Percentiles rank a stretch among this genome's conserved stretches.
phyloP scores from a whole-genome alignment of 2,329 filamentous ascomycete genomes.

The Scytalidium lignicola region DNA sequence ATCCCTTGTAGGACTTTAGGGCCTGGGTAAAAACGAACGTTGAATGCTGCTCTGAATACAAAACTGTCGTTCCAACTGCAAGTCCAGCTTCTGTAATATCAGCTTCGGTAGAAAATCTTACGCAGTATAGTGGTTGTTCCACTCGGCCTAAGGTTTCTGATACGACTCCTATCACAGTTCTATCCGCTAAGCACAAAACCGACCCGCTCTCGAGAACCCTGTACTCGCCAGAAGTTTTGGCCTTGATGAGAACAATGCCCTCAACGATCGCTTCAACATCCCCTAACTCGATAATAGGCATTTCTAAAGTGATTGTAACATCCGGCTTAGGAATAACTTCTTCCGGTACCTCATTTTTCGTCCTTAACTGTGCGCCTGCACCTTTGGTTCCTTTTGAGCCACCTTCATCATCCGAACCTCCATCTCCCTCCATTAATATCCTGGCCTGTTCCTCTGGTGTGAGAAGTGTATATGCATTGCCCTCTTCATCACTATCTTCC shows the following conservation, averaged over 20 bases:
- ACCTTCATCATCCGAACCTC: constrained; percentile 72
- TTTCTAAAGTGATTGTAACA: constrained; percentile 70
- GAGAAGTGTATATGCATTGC: constrained; percentile 65
- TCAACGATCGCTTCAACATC: constrained; percentile 72
- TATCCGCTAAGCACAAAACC: constrained; percentile 71
- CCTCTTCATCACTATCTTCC: constrained; percentile 51
- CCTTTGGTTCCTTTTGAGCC: constrained; percentile 39
- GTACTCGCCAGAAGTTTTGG: constrained; percentile 72
- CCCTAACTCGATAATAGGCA: constrained; percentile 72
- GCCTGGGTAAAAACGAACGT: constrained; percentile 83
- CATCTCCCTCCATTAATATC: constrained; percentile 79
- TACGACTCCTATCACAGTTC: constrained; percentile 75
- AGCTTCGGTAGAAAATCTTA: constrained; percentile 65
- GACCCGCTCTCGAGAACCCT: constrained; percentile 81
- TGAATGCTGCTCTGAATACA: constrained; percentile 74
- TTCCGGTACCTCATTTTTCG: constrained; percentile 72
- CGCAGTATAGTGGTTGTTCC: constrained; percentile 77
- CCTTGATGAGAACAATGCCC: constrained; percentile 72
- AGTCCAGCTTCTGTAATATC: constrained; percentile 65
- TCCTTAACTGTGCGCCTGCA: constrained; percentile 54
- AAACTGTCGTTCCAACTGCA: constrained; percentile 65
- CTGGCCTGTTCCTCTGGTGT: constrained; percentile 78
- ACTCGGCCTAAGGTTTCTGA: constrained; percentile 83
- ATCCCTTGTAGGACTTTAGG: constrained; percentile 74
- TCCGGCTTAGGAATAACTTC: constrained; percentile 68